These are phyloP conservation scores for Botrytis pseudocinerea DNA, from an alignment of 2,329 filamentous ascomycete species.

Conservation along the genomic window DNA sequence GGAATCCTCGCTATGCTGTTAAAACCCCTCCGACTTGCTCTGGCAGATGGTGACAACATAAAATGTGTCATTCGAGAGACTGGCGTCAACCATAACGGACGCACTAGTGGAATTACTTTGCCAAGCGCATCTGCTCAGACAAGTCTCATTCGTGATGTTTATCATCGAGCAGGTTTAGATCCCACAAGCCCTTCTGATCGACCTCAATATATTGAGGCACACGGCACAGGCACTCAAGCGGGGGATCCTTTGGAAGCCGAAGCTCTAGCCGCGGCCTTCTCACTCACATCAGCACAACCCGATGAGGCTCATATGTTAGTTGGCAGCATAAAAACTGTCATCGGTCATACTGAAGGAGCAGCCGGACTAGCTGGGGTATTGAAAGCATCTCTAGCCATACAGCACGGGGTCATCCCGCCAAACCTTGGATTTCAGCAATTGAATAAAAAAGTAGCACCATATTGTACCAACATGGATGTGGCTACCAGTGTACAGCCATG, in stretches of 20 bases:
- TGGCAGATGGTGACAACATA: conserved; percentile 46
- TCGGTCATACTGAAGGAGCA: conserved; percentile 36
- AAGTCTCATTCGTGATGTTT: conserved; percentile 25
- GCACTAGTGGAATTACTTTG: conserved; percentile 47
- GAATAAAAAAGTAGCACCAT: background rate
- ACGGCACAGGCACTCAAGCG: conserved; percentile 38
- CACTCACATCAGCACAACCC: background rate
- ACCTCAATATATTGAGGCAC: conserved; percentile 32
- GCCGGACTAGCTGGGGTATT: conserved; percentile 37
- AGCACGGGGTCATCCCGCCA: conserved; percentile 38
- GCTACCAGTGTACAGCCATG: background rate
- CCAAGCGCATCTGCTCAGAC: conserved; percentile 48
- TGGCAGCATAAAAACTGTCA: conserved; percentile 35
- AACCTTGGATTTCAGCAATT: conserved; percentile 42
- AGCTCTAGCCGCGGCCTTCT: background rate
- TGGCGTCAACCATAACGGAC: conserved; percentile 48
- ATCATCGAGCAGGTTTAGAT: conserved; percentile 24
- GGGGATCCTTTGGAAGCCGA: conserved; percentile 25
- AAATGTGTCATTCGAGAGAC: conserved; percentile 46
- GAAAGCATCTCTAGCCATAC: conserved; percentile 34
- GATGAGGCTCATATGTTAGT: conserved; percentile 27
- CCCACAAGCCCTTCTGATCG: conserved; percentile 4
- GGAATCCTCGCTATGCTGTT: conserved; percentile 59
- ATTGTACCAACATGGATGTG: background rate
- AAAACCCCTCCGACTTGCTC: conserved; percentile 52